Evolutionary conservation across 768 basidiomycete genomes (phyloP), one percentile per base, ranked within the genome.

Genomic region (Mycena haematopus): DNA sequence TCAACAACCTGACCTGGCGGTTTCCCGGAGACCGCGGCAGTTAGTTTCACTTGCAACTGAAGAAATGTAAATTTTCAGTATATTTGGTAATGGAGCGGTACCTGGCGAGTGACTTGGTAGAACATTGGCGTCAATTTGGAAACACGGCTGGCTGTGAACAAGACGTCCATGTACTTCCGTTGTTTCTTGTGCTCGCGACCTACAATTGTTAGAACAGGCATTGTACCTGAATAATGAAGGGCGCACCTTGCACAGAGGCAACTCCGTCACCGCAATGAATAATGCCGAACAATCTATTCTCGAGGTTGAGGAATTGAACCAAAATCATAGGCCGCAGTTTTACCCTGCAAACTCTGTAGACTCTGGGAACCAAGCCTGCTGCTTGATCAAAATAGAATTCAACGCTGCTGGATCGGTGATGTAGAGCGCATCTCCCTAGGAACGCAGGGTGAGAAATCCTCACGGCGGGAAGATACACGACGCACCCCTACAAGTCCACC

Each of bases 261-360:
- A 73, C 36, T 14, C 68, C 67, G 52, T 73, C 68, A 33, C 72
- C 71, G 42, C 59, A 60, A 54, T 60, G 59, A 11, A 60, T 47
- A 15, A 73, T 60, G 6, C 72, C 72, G 52, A 73, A 73, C 2
- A 73, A 56, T 21, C 72, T 71, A 40, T 25, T 4, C 7, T 31
- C 35, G 19, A 15, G 17, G 40, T 31, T 36, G 10, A 27, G 7
- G n/a, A 44, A 11, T 14, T 9, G 17, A 2, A 24, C 8, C 19
- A 6, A 7, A 42, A 15, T 2, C 3, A 6, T 1, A 33, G 9
- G 40, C 22, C 17, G 6, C 27, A 44, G 27, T 11, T 21, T 3
- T 56, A 71, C 72, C 72, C 70, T 3, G 68, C 62, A 45, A 73
- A 71, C 56, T 73, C 72, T 2, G 58, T 69, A 6, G 72, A 73